phyloP scores from a whole-genome alignment of 805 yeast genomes.

The Zygotorulaspora chibaensis region DNA sequence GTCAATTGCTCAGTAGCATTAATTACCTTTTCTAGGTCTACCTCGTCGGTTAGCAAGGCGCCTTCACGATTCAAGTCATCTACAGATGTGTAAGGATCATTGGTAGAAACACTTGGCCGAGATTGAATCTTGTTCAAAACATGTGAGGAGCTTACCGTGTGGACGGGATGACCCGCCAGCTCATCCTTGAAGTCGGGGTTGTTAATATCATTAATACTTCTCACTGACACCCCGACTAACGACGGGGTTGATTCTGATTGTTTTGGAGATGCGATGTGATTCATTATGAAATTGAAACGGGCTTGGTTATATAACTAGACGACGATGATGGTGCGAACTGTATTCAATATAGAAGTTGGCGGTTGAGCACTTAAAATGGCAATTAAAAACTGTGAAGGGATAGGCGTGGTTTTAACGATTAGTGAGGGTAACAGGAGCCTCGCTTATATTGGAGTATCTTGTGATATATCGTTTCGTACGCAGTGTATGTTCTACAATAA shows the following conservation, averaged over 20 bases:
- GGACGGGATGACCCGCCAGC: constrained; percentile 4
- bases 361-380: too few relatives aligned
- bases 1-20: constrained; percentile 20
- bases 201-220: constrained; percentile 25
- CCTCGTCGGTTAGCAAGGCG: constrained; percentile 34
- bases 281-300: background rate
- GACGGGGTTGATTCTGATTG: constrained; percentile 21
- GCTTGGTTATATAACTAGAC: background rate
- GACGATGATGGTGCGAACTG: too few relatives aligned
- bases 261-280: background rate
- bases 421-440: too few relatives aligned
- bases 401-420: too few relatives aligned
- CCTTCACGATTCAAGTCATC: constrained; percentile 36
- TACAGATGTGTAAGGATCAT: constrained; percentile 28
- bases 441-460: too few relatives aligned
- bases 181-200: constrained; percentile 22
- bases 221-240: constrained; percentile 29
- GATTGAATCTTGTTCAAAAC: constrained; percentile 17
- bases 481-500: too few relatives aligned
- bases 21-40: constrained; percentile 29
- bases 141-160: constrained; percentile 11
- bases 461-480: too few relatives aligned
- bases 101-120: constrained; percentile 7
- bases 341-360: too few relatives aligned
- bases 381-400: too few relatives aligned